These are phyloP conservation scores for Arthrobotrys conoides DNA, from an alignment of 2,329 filamentous ascomycete species.

Conservation along the genomic window DNA sequence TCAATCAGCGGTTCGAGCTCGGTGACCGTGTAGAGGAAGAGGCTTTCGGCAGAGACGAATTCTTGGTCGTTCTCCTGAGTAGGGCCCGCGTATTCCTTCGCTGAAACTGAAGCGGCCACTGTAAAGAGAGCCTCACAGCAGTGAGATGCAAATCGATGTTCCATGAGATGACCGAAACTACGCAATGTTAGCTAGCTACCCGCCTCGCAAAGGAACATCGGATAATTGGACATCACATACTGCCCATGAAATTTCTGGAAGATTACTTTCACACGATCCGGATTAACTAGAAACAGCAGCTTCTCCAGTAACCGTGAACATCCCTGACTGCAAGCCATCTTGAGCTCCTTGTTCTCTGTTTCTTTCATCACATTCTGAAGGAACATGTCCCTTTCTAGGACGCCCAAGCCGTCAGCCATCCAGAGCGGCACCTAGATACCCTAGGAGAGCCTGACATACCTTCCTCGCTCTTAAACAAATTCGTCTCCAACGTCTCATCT, in stretches of 20 bases:
- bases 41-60: conserved; percentile 26
- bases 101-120: conserved; percentile 82
- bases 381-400: conserved; percentile 68
- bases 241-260: conserved; percentile 89
- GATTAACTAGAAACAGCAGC: conserved; percentile 84
- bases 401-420: conserved; percentile 21
- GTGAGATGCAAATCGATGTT: conserved; percentile 96
- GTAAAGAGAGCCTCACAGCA: conserved; percentile 95
- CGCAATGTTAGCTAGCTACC: conserved; percentile 61
- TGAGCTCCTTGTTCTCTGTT: conserved; percentile 91
- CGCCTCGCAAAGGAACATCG: not conserved
- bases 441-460: conserved; percentile 73
- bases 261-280: conserved; percentile 84
- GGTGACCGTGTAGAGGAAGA: conserved; percentile 66
- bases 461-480: conserved; percentile 84
- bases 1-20: conserved; percentile 89
- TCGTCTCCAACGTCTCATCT: conserved; percentile 89
- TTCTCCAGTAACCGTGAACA: conserved; percentile 94
- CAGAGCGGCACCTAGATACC: not conserved
- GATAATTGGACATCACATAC: conserved; percentile 66
- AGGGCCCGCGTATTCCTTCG: conserved; percentile 74
- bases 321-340: conserved; percentile 94
- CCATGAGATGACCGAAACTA: conserved; percentile 86
- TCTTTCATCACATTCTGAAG: conserved; percentile 87
- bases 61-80: not conserved